Percentiles rank a stretch among this genome's conserved stretches.
phyloP scores from a whole-genome alignment of 148 eudicot genomes.

The Rhododendron simsii region DNA sequence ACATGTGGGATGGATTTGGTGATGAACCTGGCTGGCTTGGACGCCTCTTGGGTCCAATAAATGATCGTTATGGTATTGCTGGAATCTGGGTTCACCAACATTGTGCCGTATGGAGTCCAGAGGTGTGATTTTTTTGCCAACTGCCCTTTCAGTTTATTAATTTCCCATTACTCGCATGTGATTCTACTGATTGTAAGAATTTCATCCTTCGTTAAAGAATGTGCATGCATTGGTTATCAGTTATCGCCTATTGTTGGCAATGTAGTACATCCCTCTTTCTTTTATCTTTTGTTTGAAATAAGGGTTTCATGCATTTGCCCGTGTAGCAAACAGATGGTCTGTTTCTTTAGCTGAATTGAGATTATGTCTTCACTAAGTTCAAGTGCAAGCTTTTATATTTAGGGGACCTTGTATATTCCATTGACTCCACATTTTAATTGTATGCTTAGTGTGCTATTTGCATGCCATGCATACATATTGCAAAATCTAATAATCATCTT shows the following conservation, averaged over 20 bases:
- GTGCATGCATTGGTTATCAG: not conserved
- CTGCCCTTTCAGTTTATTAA: slow-evolving; percentile 11
- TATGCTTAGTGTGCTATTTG: not conserved
- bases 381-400: not conserved
- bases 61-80: slow-evolving; percentile 90
- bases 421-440: not conserved
- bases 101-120: slow-evolving; percentile 99
- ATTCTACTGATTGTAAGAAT: not conserved
- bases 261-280: not conserved
- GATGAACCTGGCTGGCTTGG: slow-evolving; percentile 97
- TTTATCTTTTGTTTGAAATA: not conserved
- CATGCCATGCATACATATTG: not conserved
- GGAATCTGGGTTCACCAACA: slow-evolving; percentile 98
- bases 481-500: not conserved
- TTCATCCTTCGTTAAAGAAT: not conserved
- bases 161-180: not conserved
- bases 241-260: not conserved
- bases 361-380: not conserved
- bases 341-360: not conserved
- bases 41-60: slow-evolving; percentile 81
- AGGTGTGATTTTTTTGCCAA: slow-evolving; percentile 47
- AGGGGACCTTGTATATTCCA: not conserved
- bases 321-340: not conserved
- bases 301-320: not conserved
- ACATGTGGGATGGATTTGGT: slow-evolving; percentile 90